These are phyloP conservation scores for Teunomyces kruisii DNA, from an alignment of 805 yeast genomes.

Conservation along the genomic window DNA sequence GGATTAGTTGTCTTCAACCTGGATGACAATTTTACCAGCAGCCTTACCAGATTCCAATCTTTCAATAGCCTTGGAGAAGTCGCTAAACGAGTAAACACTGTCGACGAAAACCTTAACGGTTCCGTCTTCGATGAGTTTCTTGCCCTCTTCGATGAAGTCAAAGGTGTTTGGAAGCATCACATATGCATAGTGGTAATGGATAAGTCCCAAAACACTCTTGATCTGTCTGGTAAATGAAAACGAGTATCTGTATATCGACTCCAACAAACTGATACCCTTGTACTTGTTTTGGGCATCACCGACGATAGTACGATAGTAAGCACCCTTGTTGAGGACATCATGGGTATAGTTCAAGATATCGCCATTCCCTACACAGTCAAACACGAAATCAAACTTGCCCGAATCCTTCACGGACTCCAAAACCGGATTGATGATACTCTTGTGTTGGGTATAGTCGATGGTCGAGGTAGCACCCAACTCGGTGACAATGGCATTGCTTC, in stretches of 20 bases:
- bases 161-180: slow-evolving; percentile 8
- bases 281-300: slow-evolving; percentile 50
- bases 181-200: slow-evolving; percentile 30
- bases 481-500: slow-evolving; percentile 44
- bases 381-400: slow-evolving; percentile 55
- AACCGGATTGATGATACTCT: slow-evolving; percentile 27
- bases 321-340: slow-evolving; percentile 46
- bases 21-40: slow-evolving; percentile 67
- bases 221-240: slow-evolving; percentile 9
- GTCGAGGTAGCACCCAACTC: slow-evolving; percentile 57
- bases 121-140: slow-evolving; percentile 46
- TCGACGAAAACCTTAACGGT: slow-evolving; percentile 51
- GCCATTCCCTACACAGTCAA: slow-evolving; percentile 65
- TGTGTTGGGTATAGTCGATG: slow-evolving; percentile 56
- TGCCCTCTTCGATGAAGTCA: slow-evolving; percentile 17
- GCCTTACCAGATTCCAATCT: slow-evolving; percentile 47
- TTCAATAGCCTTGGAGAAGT: slow-evolving; percentile 52
- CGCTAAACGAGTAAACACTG: slow-evolving; percentile 48
- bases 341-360: slow-evolving; percentile 46
- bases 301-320: slow-evolving; percentile 51
- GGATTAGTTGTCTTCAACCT: slow-evolving; percentile 14
- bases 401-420: slow-evolving; percentile 31
- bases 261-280: slow-evolving; percentile 24
- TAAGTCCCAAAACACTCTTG: slow-evolving; percentile 16
- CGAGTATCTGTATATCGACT: not conserved